Conservation (phyloP, 2,329 filamentous ascomycete genomes). For the Arthrocladium fulminans region DNA sequence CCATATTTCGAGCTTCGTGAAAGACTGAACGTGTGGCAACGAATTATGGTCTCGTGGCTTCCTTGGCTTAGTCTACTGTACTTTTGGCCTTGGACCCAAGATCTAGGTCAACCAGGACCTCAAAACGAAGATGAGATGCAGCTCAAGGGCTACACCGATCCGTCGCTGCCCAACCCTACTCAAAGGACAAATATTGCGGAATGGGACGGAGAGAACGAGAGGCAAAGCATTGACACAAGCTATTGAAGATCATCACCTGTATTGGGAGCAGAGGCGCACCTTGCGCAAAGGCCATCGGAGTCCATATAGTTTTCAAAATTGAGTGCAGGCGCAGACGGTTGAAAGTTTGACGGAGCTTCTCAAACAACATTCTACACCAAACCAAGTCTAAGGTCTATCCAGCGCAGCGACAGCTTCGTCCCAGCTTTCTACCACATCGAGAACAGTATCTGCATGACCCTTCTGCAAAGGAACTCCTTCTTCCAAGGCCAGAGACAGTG, state of each 20-base stretch:
- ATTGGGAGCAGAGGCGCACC: constrained; percentile 1
- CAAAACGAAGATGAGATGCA: not conserved
- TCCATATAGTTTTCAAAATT: not conserved
- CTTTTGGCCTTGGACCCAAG: constrained; percentile 7
- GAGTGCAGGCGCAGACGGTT: no score
- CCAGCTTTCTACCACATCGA: constrained; percentile 4
- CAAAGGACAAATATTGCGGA: not conserved
- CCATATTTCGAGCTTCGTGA: not conserved
- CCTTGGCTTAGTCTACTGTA: constrained; percentile 15
- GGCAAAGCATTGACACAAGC: not conserved
- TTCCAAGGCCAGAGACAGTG: not conserved
- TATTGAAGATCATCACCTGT: not conserved
- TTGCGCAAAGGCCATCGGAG: not conserved
- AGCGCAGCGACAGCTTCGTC: not conserved
- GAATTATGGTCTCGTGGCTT: constrained; percentile 12
- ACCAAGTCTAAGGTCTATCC: not conserved
- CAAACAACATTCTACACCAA: no score
- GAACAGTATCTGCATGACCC: constrained; percentile 5
- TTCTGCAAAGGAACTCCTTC: not conserved
- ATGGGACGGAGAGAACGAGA: not conserved
- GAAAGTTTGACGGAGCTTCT: no score
- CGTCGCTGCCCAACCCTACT: not conserved
- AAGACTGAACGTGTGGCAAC: not conserved
- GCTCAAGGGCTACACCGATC: not conserved
- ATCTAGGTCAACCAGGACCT: not conserved